Base-by-base conservation (phyloP, 257 asterid species). In the Leptodermis oblonga region DNA sequence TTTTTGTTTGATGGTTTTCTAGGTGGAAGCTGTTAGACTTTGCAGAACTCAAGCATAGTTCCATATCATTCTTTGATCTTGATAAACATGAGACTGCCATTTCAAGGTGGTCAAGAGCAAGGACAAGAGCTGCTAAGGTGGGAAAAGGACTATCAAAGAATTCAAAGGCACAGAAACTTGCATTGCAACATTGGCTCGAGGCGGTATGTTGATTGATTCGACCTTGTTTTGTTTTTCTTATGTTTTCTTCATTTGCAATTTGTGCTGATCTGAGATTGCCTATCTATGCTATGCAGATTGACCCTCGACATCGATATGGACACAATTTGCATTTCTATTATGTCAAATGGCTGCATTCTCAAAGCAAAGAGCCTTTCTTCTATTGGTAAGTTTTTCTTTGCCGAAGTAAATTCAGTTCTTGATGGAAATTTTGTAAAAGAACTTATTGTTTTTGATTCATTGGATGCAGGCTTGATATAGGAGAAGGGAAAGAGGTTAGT, bases 41-140 rank as follows among this genome's bases (percentile, higher is more conserved):
- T 76, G 97, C 94, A 5, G 92, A 90, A 31, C 96, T 90, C 68
- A 93, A 86, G 81, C 97, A 84, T 68, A 90, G 99, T 72, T 93
- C 99, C 4, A 87, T 93, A 73, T 90, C 99, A 28, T 90, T 87
- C 74, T 93, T 93, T 69, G 93, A 93, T 69, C 75, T 87, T 65
- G 94, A 93, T 70, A 93, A 90, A 56, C 97, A 86, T 10, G 97
- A 93, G 83, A 88, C 94, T 3, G 96, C 99, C 14, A 76, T 86
- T 26, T 93, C 99, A 7, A 90, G 96, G 7, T 93, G 99, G 99
- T 87, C 96, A 3, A 76, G 99, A 62, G 97, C 97, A 25, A 77
- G 96, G 79, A 93, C 97, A 34, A 81, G 91, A 74, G 99, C 99
- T 58, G 99, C 99, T 39, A 93, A 93, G 90, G 98, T 93, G 1